These are phyloP conservation scores for Hortiboletus campestris DNA, from an alignment of 768 basidiomycete species.

Conservation along the genomic window DNA sequence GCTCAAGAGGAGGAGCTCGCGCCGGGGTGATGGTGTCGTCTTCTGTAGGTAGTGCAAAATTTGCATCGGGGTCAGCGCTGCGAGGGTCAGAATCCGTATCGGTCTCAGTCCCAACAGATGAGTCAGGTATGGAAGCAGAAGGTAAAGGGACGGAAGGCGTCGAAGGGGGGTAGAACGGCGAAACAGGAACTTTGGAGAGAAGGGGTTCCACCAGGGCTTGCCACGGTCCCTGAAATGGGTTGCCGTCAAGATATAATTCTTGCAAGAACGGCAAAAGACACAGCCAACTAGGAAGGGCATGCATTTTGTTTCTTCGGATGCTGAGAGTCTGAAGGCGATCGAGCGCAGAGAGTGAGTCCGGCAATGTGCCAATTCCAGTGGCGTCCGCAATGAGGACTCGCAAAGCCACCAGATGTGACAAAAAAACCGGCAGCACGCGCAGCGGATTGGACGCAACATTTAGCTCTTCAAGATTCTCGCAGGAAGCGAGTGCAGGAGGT, in stretches of 20 bases:
- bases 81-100: constrained; percentile 54
- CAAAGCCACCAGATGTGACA: constrained; percentile 71
- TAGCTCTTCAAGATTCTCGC: constrained; percentile 84
- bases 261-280: constrained; percentile 84
- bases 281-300: constrained; percentile 92
- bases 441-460: constrained; percentile 92
- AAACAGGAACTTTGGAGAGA: constrained; percentile 58
- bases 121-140: constrained; percentile 46
- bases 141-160: constrained; percentile 57
- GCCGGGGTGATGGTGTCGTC: constrained; percentile 75
- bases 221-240: constrained; percentile 95
- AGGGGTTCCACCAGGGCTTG: constrained; percentile 85
- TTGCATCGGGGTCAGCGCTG: constrained; percentile 36
- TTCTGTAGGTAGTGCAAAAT: constrained; percentile 37
- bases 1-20: constrained; percentile 52
- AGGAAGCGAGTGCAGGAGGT: constrained; percentile 79
- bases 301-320: constrained; percentile 82
- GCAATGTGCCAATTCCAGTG: constrained; percentile 77
- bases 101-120: constrained; percentile 46
- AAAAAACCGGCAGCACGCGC: constrained; percentile 86
- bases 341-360: constrained; percentile 69
- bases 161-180: constrained; percentile 63
- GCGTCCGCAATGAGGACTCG: constrained; percentile 91
- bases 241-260: constrained; percentile 88
- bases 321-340: constrained; percentile 87